phyloP scores from a whole-genome alignment of 2,329 filamentous ascomycete species.

The Gyromitra esculenta region DNA sequence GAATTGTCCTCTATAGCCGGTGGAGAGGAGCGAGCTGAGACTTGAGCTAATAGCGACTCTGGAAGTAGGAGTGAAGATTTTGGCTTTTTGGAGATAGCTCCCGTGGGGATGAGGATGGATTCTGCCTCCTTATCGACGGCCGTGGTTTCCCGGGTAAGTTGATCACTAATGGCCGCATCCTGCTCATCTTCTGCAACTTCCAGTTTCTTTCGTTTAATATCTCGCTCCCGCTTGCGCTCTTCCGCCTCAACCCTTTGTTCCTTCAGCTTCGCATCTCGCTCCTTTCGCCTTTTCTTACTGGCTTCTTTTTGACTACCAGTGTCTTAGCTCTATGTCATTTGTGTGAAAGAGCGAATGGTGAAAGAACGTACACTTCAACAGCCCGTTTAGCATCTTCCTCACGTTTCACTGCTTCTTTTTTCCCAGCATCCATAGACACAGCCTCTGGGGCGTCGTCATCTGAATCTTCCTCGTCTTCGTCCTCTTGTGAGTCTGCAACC shows the following conservation, averaged over 20 bases:
- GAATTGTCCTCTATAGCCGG: constrained; percentile 13
- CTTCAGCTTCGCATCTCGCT: constrained; percentile 48
- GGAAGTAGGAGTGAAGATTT: constrained; percentile 50
- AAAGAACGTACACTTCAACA: constrained; percentile 45
- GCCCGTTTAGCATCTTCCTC: constrained; percentile 48
- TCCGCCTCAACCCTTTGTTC: constrained; percentile 48
- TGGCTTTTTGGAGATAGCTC: background rate
- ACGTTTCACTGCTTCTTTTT: constrained; percentile 32
- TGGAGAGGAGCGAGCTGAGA: constrained; percentile 22
- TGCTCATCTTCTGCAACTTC: constrained; percentile 26
- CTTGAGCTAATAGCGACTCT: constrained; percentile 44
- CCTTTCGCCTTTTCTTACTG: constrained; percentile 50
- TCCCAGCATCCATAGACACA: constrained; percentile 44
- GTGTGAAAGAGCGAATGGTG: background rate
- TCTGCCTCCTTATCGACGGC: background rate
- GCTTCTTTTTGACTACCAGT: constrained; percentile 47
- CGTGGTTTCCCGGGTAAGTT: constrained; percentile 30
- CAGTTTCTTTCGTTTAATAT: constrained; percentile 36
- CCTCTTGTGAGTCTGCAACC: constrained; percentile 30
- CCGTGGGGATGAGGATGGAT: background rate
- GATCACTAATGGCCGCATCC: constrained; percentile 30
- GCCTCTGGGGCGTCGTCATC: constrained; percentile 54
- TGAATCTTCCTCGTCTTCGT: constrained; percentile 41
- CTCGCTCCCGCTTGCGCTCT: constrained; percentile 43
- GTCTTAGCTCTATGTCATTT: constrained; percentile 25